Evolutionary conservation across 2,329 filamentous ascomycete genomes (phyloP).

Genomic region (Metarhizium guizhouense): DNA sequence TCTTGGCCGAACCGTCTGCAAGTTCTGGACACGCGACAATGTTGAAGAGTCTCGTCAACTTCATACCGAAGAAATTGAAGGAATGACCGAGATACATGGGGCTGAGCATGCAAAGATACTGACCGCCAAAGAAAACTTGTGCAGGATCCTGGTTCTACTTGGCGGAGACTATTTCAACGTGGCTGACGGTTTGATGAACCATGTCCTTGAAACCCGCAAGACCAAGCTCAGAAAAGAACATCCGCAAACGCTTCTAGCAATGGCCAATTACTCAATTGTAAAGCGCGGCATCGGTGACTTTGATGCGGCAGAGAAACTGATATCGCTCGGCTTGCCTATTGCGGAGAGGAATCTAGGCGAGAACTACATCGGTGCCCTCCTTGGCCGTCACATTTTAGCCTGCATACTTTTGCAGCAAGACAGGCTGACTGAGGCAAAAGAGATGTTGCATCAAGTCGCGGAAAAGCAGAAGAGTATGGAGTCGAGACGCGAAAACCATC

Average conservation of each 20-base stretch:
- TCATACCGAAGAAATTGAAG: not conserved
- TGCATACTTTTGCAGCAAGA: conserved; percentile 4
- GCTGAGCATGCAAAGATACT: not conserved
- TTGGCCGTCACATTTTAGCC: conserved; percentile 8
- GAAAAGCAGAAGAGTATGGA: conserved; percentile 4
- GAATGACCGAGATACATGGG: not conserved
- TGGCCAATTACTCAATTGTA: conserved; percentile 7
- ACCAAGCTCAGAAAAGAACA: conserved; percentile 8
- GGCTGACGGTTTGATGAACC: not conserved
- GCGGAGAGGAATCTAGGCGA: conserved; percentile 2
- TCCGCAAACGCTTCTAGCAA: conserved; percentile 7
- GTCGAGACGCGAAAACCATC: conserved; percentile 4
- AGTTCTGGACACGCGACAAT: conserved; percentile 2
- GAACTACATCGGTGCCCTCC: conserved; percentile 7
- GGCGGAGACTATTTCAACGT: not conserved
- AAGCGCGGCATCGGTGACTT: conserved; percentile 2
- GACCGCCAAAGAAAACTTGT: conserved; percentile 1
- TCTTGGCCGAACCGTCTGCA: not conserved
- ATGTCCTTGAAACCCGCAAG: conserved; percentile 5
- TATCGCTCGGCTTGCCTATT: not conserved
- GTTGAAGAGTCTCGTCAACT: not conserved
- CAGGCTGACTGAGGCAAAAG: conserved; percentile 1
- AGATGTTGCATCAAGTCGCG: not conserved
- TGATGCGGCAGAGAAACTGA: not conserved
- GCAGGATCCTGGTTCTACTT: not conserved